Evolutionary conservation across 1,284 basidiomycete species (phyloP).

Genomic region (Cryptococcus amylolentus): DNA sequence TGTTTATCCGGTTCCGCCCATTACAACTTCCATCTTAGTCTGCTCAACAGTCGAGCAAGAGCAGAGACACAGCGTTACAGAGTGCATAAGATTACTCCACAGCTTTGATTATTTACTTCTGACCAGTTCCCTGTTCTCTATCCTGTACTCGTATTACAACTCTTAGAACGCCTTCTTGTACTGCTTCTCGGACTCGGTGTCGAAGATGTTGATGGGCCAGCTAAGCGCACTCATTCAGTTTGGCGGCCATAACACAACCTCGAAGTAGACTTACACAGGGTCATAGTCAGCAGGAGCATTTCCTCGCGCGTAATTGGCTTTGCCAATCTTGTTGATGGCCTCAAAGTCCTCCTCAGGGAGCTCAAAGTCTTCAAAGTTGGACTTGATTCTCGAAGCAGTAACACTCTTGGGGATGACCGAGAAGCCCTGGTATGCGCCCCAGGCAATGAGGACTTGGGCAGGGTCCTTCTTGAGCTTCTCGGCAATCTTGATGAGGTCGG

Average conservation of each 20-base stretch:
- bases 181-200: constrained; percentile 59
- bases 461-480: constrained; percentile 57
- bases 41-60: too few relatives aligned
- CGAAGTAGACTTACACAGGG: constrained; percentile 33
- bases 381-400: constrained; percentile 52
- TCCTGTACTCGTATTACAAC: not conserved
- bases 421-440: constrained; percentile 63
- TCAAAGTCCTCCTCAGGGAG: constrained; percentile 63
- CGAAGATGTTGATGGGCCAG: constrained; percentile 70
- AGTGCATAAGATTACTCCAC: not conserved
- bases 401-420: constrained; percentile 72
- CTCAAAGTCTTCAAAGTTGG: constrained; percentile 68
- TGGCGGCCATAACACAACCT: not conserved
- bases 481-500: constrained; percentile 62
- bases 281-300: constrained; percentile 64
- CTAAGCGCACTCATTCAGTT: constrained; percentile 16
- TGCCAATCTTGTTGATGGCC: constrained; percentile 58
- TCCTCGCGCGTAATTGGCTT: constrained; percentile 56
- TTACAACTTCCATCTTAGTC: too few relatives aligned
- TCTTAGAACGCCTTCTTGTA: constrained; percentile 45
- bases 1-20: too few relatives aligned
- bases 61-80: not conserved
- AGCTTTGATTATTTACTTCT: not conserved
- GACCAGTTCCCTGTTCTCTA: not conserved
- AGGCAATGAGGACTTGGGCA: constrained; percentile 68